Evolutionary conservation across 2,329 filamentous ascomycete species (phyloP), one percentile per base, ranked within the genome.

Genomic region (Tolypocladium guangdongense): DNA sequence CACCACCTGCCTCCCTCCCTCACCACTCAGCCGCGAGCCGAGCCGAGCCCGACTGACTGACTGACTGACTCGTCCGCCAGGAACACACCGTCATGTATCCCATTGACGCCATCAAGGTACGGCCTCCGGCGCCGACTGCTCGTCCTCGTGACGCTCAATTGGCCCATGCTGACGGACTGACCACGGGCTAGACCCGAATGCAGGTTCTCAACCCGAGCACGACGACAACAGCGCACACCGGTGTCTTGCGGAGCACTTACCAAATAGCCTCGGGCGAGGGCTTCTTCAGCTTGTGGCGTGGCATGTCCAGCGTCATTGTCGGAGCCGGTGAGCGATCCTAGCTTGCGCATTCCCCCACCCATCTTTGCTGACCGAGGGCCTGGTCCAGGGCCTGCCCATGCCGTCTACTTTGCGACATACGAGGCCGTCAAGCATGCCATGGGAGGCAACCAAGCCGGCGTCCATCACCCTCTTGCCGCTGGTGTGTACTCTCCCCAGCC

Each of bases 61-160:
- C 49, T 56, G 56, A 60, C 59, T 62, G 56, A 62, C 52, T 52
- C 30, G 37, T 30, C 30, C 24, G 56, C 51, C 62, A 96, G 91
- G 92, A 97, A 75, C 92, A 97, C 72, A 95, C 92, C 55, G 91
- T 96, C 64, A 97, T 99, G 93, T 99, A 99, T 68, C 93, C 93
- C 22, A 88, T 99, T 67, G 93, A 99, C 75, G 83, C 95, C 62
- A 87, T 99, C 68, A 99, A 99, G 87, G 93, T 96, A 61, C 60
- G 69, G 54, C 43, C 5, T 27, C 35, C 49, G 38, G 5, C 11
- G 4, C 50, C 41, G 33, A 24, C 16, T n/a, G 22, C 27, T 18
- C 12, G 12, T 16, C 37, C 4, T 33, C 27, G 22, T 11, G 20
- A 37, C 12, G 18, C n/a, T 37, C 45, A 49, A 48, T n/a, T 37